Percentiles rank a stretch among this genome's conserved stretches.
Conservation (phyloP, 306 rosid genomes). For the Vigna angularis region DNA sequence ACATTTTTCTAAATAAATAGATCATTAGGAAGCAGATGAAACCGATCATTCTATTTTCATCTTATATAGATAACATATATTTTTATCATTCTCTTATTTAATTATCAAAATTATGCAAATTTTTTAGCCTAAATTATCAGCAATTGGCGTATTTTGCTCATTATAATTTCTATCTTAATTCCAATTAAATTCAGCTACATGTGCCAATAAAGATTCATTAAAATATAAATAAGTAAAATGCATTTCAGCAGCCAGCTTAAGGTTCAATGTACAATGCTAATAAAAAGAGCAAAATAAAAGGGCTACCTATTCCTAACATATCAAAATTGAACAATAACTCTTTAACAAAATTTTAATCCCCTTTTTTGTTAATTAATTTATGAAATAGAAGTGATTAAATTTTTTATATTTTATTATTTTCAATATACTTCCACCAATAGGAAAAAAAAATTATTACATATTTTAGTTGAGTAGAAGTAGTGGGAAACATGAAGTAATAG, state of each 20-base stretch:
- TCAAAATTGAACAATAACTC: conserved; percentile 8
- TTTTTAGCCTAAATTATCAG: background rate
- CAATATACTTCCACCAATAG: too few relatives aligned
- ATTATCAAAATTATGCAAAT: background rate
- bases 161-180: background rate
- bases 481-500: too few relatives aligned
- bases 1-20: too few relatives aligned
- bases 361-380: too few relatives aligned
- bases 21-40: too few relatives aligned
- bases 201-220: conserved; percentile 22
- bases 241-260: background rate
- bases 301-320: conserved; percentile 51
- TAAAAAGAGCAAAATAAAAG: conserved; percentile 17
- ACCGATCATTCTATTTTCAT: too few relatives aligned
- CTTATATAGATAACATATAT: background rate
- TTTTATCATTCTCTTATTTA: background rate
- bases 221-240: background rate
- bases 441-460: too few relatives aligned
- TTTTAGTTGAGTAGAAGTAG: too few relatives aligned
- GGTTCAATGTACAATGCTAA: conserved; percentile 42
- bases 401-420: too few relatives aligned
- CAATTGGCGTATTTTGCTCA: background rate
- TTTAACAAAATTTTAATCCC: too few relatives aligned
- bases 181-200: background rate
- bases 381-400: too few relatives aligned